Base-by-base conservation (phyloP, 805 yeast genomes). In the Candida railenensis region DNA sequence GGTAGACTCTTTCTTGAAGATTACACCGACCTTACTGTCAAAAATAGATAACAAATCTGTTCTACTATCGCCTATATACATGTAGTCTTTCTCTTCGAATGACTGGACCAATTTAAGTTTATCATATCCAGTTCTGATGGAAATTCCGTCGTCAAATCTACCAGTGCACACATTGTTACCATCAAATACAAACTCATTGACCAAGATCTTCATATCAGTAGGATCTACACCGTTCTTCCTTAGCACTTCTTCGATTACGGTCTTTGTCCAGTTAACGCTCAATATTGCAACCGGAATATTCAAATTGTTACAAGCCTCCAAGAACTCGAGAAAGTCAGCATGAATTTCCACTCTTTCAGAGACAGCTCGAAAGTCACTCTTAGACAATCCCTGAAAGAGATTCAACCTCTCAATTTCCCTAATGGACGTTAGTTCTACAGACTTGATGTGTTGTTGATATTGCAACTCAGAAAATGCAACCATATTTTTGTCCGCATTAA, bases 221-320 rank as follows among this genome's bases (percentile, higher is more conserved):
- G 28, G 58, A 52, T 48, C 48, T 3, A 49, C 50, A 1, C 65
- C 65, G 32, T 61, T 54, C 1, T 19, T 34, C 2, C 39, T 15
- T 16, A 69, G 53, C 3, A 67, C 62, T 40, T 65, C 63, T 22
- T 60, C 56, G 40, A 83, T 82, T 16, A 82, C 63, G 11, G 64
- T 18, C 1, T 72, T 67, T 5, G 85, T 77, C 89, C 89, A 83
- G 58, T 82, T 82, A 40, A 82, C 80, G 53, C 87, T 82, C 28
- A 83, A 53, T 1, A 83, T 66, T 7, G 64, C 59, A 1, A 78
- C 59, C 0, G 79, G 78, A 2, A 72, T 56, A 1, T 54, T 30
- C 40, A 45, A 33, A 5, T 16, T 20, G 18, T 44, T 30, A 54
- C 69, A 45, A 40, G 40, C n/a, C 37, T 48, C 34, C 32, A 69